These are phyloP conservation scores for Cavenderia fasciculata DNA, from an alignment of 78 protist genomes.

Conservation along the genomic window DNA sequence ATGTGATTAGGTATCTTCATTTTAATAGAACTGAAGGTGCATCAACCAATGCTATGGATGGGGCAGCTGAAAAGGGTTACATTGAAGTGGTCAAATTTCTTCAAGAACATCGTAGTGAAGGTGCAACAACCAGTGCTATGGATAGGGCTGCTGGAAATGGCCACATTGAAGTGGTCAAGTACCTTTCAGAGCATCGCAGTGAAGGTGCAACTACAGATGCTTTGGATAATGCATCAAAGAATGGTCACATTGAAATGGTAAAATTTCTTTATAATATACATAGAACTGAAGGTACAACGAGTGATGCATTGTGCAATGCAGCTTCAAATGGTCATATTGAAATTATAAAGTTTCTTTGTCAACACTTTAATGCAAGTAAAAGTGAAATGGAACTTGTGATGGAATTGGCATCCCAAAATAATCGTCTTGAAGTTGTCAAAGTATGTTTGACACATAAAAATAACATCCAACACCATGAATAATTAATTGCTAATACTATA, in stretches of 20 bases:
- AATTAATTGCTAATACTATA: too few relatives aligned
- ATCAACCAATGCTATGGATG: background rate
- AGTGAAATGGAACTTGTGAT: too few relatives aligned
- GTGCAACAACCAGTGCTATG: background rate
- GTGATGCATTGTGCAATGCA: background rate
- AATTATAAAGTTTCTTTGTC: too few relatives aligned
- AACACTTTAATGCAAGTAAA: too few relatives aligned
- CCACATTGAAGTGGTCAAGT: background rate
- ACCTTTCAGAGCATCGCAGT: background rate
- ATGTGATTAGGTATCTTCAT: too few relatives aligned
- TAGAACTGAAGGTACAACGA: background rate
- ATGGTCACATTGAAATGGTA: background rate
- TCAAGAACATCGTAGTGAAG: background rate
- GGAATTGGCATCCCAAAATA: too few relatives aligned
- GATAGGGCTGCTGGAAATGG: background rate
- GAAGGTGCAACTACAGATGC: background rate
- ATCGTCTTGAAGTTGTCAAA: too few relatives aligned
- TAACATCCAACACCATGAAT: too few relatives aligned
- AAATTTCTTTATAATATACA: background rate
- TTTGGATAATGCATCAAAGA: background rate
- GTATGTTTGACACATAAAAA: too few relatives aligned
- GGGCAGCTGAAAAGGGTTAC: slow-evolving; percentile 11
- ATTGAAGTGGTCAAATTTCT: background rate
- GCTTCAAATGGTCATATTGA: background rate
- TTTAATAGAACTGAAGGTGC: too few relatives aligned